Base-by-base conservation (phyloP, 2,329 filamentous ascomycete species). In the Epichloe bromicola region DNA sequence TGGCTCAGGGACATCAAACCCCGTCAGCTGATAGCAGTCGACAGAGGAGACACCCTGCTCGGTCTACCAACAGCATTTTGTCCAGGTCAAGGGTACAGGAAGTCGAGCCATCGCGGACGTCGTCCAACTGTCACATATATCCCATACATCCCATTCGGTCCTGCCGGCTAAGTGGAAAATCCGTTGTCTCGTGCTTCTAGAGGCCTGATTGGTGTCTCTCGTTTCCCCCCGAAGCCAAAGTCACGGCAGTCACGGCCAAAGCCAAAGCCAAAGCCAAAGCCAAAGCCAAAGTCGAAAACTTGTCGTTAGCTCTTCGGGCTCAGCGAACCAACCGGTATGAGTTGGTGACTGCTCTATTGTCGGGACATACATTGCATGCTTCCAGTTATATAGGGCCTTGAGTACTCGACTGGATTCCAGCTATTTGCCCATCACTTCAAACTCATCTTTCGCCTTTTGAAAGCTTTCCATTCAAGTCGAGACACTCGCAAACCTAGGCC, bases 71-170 rank as follows among this genome's bases (percentile, higher is more conserved):
- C 50, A 39, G 43, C 53, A 49, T 40, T 46, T 46, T 30, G 26
- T 46, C 26, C 51, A 37, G 46, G 41, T 48, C 46, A 42, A 39
- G 53, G 34, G 50, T 49, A 42, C 53, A n/a, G 49, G 46, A 47
- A 42, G 26, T 38, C 44, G 49, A 49, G 44, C 45, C 8, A 56
- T 46, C 46, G 52, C 49, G 51, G n/a, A 26, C 45, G 50, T 40
- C 11, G 2, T 26, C 45, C 48, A 56, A 36, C 56, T 51, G 54
- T 54, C 51, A 43, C 49, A 54, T 46, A 43, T 45, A 53, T 46
- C 42, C 54, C 45, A 54, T 46, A 42, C 48, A 54, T 46, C 42
- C 54, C 45, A 45, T 37, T 55, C 45, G 40, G 50, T 40, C 36
- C 30, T 40, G 23, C 42, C 38, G 46, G 41, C 30, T 19, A 50